phyloP scores from a whole-genome alignment of 2,329 filamentous ascomycete genomes.

The Botrytis paeoniae region DNA sequence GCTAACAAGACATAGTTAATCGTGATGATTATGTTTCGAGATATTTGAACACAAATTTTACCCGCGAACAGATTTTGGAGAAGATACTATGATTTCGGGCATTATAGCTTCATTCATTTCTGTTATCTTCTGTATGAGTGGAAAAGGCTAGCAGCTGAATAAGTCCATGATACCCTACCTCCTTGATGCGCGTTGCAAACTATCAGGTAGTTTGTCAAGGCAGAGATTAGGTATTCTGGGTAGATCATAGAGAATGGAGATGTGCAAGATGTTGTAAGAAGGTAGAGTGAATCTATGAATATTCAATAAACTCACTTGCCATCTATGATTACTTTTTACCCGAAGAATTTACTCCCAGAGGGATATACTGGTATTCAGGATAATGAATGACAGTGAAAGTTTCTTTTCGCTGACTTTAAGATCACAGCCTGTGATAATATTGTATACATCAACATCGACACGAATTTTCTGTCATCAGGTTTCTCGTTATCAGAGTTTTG shows the following conservation, averaged over 20 bases:
- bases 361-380: accelerated
- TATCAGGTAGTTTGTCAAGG: too few species aligned
- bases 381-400: too few species aligned
- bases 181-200: background rate
- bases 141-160: too few species aligned
- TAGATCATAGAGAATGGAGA: background rate
- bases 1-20: constrained; percentile 53
- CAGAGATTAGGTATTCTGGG: background rate
- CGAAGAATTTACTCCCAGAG: background rate
- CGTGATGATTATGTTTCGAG: constrained; percentile 78
- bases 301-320: background rate
- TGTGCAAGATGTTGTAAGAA: background rate
- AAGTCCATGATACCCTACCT: background rate
- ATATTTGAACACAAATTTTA: constrained; percentile 68
- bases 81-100: constrained; percentile 31
- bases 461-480: background rate
- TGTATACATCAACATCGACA: background rate
- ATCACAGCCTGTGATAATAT: background rate
- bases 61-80: constrained; percentile 32
- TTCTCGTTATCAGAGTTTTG: accelerated
- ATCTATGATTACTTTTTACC: background rate
- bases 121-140: accelerated
- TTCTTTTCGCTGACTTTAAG: background rate
- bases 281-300: background rate
- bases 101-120: background rate